Percentiles rank a stretch among this genome's conserved stretches.
Conservation (phyloP, 768 basidiomycete species). For the Filobasidium wieringae region DNA sequence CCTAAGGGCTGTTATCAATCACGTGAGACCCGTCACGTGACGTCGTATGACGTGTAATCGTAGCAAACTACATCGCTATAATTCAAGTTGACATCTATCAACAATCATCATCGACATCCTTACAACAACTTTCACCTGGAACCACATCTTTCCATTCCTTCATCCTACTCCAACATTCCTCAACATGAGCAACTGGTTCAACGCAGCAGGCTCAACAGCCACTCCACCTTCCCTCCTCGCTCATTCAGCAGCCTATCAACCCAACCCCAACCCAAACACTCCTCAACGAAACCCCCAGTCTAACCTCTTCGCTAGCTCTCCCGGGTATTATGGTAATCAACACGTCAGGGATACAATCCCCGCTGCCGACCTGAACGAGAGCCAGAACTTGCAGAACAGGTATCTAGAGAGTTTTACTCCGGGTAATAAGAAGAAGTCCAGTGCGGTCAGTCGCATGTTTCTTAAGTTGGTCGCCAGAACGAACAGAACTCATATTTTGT, state of each 20-base stretch:
- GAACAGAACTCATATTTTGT: no score
- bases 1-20: no score
- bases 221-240: not conserved
- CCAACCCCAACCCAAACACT: not conserved
- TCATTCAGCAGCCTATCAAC: not conserved
- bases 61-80: no score
- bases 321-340: no score
- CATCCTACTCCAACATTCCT: not conserved
- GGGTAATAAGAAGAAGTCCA: conserved; percentile 6
- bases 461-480: no score
- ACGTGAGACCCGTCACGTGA: no score
- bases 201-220: conserved; percentile 8
- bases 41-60: no score
- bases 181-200: conserved; percentile 12
- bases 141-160: no score
- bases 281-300: not conserved
- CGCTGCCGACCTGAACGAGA: conserved; percentile 3
- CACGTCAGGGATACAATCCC: conserved; percentile 1
- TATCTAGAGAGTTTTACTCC: conserved; percentile 10
- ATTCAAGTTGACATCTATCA: no score
- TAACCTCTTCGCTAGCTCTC: not conserved
- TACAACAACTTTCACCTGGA: no score
- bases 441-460: conserved; percentile 3
- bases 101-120: not conserved
- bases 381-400: conserved; percentile 10